These are phyloP conservation scores for Rugosomyces carneus DNA, from an alignment of 1,284 basidiomycete genomes.

Conservation along the genomic window DNA sequence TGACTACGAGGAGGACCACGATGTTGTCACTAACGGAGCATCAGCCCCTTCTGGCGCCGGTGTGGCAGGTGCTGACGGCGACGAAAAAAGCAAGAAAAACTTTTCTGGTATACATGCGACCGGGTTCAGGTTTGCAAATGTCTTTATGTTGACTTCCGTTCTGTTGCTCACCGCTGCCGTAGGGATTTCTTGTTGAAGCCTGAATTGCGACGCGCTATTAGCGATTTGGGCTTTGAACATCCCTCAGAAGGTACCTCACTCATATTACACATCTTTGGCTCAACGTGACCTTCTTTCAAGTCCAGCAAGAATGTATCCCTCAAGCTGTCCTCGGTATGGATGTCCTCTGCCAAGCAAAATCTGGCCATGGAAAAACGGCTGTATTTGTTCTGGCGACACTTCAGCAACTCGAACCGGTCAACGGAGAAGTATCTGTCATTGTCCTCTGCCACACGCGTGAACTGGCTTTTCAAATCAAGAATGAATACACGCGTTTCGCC, in stretches of 20 bases:
- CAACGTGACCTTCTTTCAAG: slow-evolving; percentile 37
- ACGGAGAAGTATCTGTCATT: slow-evolving; percentile 96
- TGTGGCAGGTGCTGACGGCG: slow-evolving; percentile 54
- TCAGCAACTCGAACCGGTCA: slow-evolving; percentile 97
- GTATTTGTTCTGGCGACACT: slow-evolving; percentile 98
- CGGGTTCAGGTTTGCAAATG: slow-evolving; percentile 70
- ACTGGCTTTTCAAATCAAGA: slow-evolving; percentile 99
- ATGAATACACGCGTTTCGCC: slow-evolving; percentile 98
- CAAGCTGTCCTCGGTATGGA: slow-evolving; percentile 99
- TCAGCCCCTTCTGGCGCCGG: slow-evolving; percentile 44
- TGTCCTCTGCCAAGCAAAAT: slow-evolving; percentile 99
- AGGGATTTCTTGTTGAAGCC: slow-evolving; percentile 98
- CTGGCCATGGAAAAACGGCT: slow-evolving; percentile 99
- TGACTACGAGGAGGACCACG: slow-evolving; percentile 95
- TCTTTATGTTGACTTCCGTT: slow-evolving; percentile 5
- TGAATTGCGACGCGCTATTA: slow-evolving; percentile 95
- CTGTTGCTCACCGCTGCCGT: slow-evolving; percentile 15
- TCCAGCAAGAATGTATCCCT: slow-evolving; percentile 99
- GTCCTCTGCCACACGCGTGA: slow-evolving; percentile 99
- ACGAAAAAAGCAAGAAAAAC: slow-evolving; percentile 91
- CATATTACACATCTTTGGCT: background rate
- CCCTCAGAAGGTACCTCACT: slow-evolving; percentile 86
- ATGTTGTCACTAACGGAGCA: slow-evolving; percentile 65
- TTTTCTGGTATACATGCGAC: slow-evolving; percentile 97
- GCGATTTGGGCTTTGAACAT: slow-evolving; percentile 99